Base-by-base conservation (phyloP, 306 rosid genomes). In the Glycyrrhiza uralensis region DNA sequence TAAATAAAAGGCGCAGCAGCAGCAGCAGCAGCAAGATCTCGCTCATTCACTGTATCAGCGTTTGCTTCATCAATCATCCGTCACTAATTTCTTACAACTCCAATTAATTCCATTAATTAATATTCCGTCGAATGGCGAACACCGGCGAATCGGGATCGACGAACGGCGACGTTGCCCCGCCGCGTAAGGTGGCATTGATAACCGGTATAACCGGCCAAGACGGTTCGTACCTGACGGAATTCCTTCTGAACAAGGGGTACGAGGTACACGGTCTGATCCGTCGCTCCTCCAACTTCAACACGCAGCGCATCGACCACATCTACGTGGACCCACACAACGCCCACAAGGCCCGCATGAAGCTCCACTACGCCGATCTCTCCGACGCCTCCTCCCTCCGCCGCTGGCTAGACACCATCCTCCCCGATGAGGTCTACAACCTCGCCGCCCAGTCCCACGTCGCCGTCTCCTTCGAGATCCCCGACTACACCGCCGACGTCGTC, bases 341-440 rank as follows among this genome's bases (percentile, higher is more conserved):
- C 57, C 86, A 85, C 85, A 95, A 95, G 89, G 97, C 96, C 0
- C 87, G 83, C 7, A 95, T 95, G 99, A 95, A 95, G 86, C 99
- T 95, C 56, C 99, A 95, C 91, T 95, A 89, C 47, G 97, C 99
- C 7, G 99, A 95, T 74, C 99, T 95, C 81, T 70, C 88, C 57
- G 99, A 95, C 69, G 97, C 99, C 62, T 95, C 99, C 36, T 95
- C 99, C 13, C 99, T 95, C 74, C 99, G 99, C 54, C 93, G 99
- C 17, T 91, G 99, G 97, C 84, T 95, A 79, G 99, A 95, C 75
- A 87, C 83, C 8, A 84, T 95, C 67, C 88, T 38, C 45, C 99
- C 99, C 58, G 96, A 91, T 36, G 97, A 91, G 89, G 96, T 95
- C 38, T 95, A 91, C 90, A 95, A 95, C 55, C 99, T 95, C 76